Percentiles rank a stretch among this genome's conserved stretches.
Conservation (phyloP, 108 stramenopile species). For the Cylindrotheca fusiformis region DNA sequence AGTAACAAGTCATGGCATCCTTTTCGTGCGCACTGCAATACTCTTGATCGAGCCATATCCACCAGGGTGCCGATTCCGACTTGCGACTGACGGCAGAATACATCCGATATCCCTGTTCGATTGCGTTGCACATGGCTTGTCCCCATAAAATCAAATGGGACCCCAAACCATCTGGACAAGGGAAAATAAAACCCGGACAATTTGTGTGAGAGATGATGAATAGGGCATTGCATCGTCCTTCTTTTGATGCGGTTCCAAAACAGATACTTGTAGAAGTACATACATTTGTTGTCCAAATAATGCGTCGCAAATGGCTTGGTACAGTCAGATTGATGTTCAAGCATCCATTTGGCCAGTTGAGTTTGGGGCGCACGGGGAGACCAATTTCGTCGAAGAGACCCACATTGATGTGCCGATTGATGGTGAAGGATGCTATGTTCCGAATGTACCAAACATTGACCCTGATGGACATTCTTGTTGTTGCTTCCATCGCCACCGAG, state of each 20-base stretch:
- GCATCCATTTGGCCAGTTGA: conserved; percentile 17
- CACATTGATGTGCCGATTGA: too few species aligned
- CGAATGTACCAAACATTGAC: too few species aligned
- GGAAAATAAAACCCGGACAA: neutral
- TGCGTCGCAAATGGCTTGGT: conserved; percentile 21
- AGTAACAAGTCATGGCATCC: conserved; percentile 44
- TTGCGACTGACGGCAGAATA: conserved; percentile 6
- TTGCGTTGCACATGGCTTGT: conserved; percentile 52
- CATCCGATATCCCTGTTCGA: conserved; percentile 23
- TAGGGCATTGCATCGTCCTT: too few species aligned
- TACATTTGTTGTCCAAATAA: conserved; percentile 30
- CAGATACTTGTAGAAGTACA: neutral
- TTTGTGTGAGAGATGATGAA: neutral
- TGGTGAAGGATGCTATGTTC: too few species aligned
- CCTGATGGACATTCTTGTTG: too few species aligned
- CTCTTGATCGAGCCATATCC: conserved; percentile 46
- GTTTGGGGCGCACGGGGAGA: conserved; percentile 25
- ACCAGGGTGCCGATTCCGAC: conserved; percentile 27
- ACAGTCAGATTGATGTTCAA: conserved; percentile 31
- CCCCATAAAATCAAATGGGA: conserved; percentile 47
- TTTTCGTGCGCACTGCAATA: conserved; percentile 19
- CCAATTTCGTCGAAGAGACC: conserved; percentile 23
- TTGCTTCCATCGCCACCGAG: too few species aligned
- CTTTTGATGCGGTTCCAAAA: neutral
- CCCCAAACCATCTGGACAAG: conserved; percentile 26